Conservation (phyloP, 768 basidiomycete genomes). For the Tricholoma furcatifolium region DNA sequence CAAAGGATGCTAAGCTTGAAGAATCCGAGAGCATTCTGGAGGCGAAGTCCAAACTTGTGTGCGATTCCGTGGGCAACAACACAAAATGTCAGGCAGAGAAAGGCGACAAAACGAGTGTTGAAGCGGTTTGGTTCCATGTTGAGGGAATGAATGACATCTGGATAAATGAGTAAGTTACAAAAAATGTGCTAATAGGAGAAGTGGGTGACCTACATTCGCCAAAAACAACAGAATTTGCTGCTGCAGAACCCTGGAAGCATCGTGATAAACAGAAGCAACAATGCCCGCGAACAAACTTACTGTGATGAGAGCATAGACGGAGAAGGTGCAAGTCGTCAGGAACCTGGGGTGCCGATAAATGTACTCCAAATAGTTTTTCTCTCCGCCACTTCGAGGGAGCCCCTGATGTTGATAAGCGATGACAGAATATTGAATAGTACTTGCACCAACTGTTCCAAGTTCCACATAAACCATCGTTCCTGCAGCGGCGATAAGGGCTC, state of each 20-base stretch:
- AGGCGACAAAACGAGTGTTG: slow-evolving; percentile 51
- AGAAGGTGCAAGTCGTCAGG: slow-evolving; percentile 57
- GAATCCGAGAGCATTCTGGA: slow-evolving; percentile 63
- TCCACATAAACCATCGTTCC: slow-evolving; percentile 77
- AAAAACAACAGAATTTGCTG: slow-evolving; percentile 63
- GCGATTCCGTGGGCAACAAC: slow-evolving; percentile 55
- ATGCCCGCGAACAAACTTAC: slow-evolving; percentile 32
- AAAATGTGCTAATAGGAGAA: not conserved
- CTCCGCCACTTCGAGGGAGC: slow-evolving; percentile 68
- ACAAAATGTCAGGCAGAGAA: slow-evolving; percentile 55
- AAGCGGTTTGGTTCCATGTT: slow-evolving; percentile 41
- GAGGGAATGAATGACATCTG: slow-evolving; percentile 62
- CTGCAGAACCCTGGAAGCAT: slow-evolving; percentile 58
- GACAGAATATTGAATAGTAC: not conserved
- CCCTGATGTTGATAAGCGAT: slow-evolving; percentile 51
- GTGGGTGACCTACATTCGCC: slow-evolving; percentile 59
- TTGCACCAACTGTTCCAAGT: slow-evolving; percentile 59
- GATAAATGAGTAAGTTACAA: not conserved
- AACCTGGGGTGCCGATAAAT: slow-evolving; percentile 65
- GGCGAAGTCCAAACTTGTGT: slow-evolving; percentile 52
- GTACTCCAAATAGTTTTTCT: slow-evolving; percentile 76
- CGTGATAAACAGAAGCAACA: slow-evolving; percentile 24
- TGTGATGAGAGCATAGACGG: slow-evolving; percentile 56
- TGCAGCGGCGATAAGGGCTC: slow-evolving; percentile 59
- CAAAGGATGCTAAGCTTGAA: slow-evolving; percentile 60